Evolutionary conservation across 768 basidiomycete species (phyloP).

Genomic region (Sarcomyxa edulis): DNA sequence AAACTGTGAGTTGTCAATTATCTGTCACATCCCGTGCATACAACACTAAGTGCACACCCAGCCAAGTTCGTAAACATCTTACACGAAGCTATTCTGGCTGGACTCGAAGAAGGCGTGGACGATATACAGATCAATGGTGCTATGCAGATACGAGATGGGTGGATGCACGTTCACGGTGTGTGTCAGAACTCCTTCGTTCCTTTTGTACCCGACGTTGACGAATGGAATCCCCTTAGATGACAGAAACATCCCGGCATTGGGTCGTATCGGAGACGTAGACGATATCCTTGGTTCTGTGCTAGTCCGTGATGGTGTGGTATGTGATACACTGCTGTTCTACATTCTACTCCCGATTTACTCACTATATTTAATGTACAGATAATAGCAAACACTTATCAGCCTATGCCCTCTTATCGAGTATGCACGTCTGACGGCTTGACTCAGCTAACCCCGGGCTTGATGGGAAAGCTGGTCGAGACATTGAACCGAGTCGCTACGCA

Average conservation of each 20-base stretch:
- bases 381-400: slow-evolving; percentile 65
- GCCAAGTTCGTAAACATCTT: slow-evolving; percentile 56
- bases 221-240: slow-evolving; percentile 53
- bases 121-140: slow-evolving; percentile 64
- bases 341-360: neutral
- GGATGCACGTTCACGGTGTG: slow-evolving; percentile 79
- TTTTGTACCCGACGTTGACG: neutral
- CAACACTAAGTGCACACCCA: slow-evolving; percentile 18
- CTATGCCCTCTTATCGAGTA: slow-evolving; percentile 80
- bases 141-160: slow-evolving; percentile 62
- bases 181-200: slow-evolving; percentile 3
- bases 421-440: slow-evolving; percentile 72
- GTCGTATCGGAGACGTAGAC: slow-evolving; percentile 76
- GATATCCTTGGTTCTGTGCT: slow-evolving; percentile 78
- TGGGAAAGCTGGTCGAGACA: slow-evolving; percentile 44
- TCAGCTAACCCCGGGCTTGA: slow-evolving; percentile 64
- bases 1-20: slow-evolving; percentile 49
- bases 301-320: slow-evolving; percentile 63
- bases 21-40: neutral
- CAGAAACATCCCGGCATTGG: slow-evolving; percentile 69
- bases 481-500: too few relatives aligned
- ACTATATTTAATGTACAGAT: slow-evolving; percentile 37
- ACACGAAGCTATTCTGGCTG: slow-evolving; percentile 53
- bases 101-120: slow-evolving; percentile 53
- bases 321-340: neutral